Evolutionary conservation across 345 rosid genomes (phyloP).

Genomic region (Melastoma malabathricum): DNA sequence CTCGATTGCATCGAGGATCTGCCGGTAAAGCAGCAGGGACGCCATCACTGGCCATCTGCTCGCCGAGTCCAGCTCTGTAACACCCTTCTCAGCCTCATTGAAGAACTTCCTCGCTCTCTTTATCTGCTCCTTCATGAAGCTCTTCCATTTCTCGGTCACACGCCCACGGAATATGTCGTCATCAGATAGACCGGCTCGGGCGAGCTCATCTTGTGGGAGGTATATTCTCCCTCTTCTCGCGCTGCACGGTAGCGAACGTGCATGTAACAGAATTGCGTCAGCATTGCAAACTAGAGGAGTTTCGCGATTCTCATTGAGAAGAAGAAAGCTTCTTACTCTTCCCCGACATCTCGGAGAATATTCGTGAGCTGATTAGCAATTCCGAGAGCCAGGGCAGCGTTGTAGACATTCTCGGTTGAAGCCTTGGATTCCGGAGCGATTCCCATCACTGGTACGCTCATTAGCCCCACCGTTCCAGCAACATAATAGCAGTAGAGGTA

Average conservation of each 20-base stretch:
- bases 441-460: conserved; percentile 51
- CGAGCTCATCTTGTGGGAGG: conserved; percentile 38
- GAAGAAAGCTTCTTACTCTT: conserved; percentile 26
- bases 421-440: conserved; percentile 36
- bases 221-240: conserved; percentile 42
- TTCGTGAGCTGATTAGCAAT: conserved; percentile 48
- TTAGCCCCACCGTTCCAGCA: conserved; percentile 44
- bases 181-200: conserved; percentile 23
- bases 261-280: neutral
- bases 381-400: conserved; percentile 38
- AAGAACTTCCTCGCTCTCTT: conserved; percentile 40
- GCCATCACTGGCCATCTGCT: conserved; percentile 52
- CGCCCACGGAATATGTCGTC: conserved; percentile 30
- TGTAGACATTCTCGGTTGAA: conserved; percentile 33
- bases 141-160: conserved; percentile 36
- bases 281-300: too few species aligned
- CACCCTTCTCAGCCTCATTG: conserved; percentile 38
- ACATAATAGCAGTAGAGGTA: conserved; percentile 45
- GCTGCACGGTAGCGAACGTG: conserved; percentile 8
- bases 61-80: conserved; percentile 23
- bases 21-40: conserved; percentile 28
- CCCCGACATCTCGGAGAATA: conserved; percentile 46
- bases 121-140: conserved; percentile 38
- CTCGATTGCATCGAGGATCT: conserved; percentile 37
- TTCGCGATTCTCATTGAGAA: neutral